These are phyloP conservation scores for Luvunga scandens DNA, from an alignment of 345 rosid genomes.

Conservation along the genomic window DNA sequence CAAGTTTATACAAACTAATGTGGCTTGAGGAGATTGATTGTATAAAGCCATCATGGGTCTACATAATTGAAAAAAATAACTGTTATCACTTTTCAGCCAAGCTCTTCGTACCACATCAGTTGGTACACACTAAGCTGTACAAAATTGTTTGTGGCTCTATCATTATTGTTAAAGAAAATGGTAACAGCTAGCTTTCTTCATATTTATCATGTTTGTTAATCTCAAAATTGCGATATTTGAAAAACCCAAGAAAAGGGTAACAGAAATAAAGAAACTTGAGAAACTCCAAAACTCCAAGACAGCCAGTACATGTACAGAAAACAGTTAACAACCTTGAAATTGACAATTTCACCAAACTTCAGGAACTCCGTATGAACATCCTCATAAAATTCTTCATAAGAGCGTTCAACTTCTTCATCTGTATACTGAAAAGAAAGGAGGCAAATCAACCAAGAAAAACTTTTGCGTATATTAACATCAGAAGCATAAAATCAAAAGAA, in stretches of 20 bases:
- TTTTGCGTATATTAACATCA: background rate
- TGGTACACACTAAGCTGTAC: too few species aligned
- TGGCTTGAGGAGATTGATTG: too few species aligned
- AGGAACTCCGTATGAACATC: conserved; percentile 97
- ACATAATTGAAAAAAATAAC: too few species aligned
- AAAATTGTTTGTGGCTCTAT: too few species aligned
- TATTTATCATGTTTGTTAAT: background rate
- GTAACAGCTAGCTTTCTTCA: background rate
- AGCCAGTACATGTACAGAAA: conserved; percentile 5
- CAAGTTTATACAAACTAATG: too few species aligned
- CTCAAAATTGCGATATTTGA: background rate
- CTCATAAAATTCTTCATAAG: conserved; percentile 92
- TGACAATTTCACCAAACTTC: conserved; percentile 90
- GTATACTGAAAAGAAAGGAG: conserved; percentile 57
- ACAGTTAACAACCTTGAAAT: conserved; percentile 75
- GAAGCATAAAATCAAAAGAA: background rate
- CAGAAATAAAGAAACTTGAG: background rate
- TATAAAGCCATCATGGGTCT: too few species aligned
- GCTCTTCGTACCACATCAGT: too few species aligned
- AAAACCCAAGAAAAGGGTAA: background rate
- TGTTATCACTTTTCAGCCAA: too few species aligned
- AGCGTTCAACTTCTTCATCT: conserved; percentile 83
- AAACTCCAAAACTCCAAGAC: background rate
- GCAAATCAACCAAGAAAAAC: conserved; percentile 17
- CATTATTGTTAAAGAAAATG: background rate